These are phyloP conservation scores for Mallotus japonicus DNA, from an alignment of 441 rosid genomes.

Conservation along the genomic window DNA sequence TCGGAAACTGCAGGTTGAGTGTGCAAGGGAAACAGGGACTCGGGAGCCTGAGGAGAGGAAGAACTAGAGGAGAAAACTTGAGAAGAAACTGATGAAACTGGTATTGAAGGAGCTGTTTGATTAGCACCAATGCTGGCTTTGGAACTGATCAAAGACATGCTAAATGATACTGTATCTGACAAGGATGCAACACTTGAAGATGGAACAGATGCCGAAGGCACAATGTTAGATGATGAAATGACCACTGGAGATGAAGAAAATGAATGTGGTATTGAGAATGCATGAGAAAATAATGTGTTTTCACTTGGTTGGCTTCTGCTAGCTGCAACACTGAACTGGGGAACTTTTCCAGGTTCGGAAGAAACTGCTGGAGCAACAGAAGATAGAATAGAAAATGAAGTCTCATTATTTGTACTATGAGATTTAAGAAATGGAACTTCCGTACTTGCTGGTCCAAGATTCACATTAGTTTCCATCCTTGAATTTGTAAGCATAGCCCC, in stretches of 20 bases:
- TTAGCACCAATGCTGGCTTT: slow-evolving; percentile 28
- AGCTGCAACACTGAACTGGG: slow-evolving; percentile 31
- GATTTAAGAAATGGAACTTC: slow-evolving; percentile 33
- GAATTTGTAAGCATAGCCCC: slow-evolving; percentile 32
- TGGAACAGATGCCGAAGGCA: slow-evolving; percentile 29
- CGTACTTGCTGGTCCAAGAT: slow-evolving; percentile 29
- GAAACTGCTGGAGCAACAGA: slow-evolving; percentile 36
- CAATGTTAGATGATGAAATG: slow-evolving; percentile 31
- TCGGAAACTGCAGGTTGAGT: slow-evolving; percentile 33
- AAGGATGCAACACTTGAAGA: slow-evolving; percentile 33
- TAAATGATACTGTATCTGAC: slow-evolving; percentile 35
- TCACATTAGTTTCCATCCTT: slow-evolving; percentile 28
- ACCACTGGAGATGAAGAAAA: slow-evolving; percentile 43
- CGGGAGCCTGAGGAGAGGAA: slow-evolving; percentile 33
- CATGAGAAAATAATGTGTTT: slow-evolving; percentile 33
- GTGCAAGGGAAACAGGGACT: slow-evolving; percentile 25
- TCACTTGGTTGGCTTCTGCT: slow-evolving; percentile 47
- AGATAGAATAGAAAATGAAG: slow-evolving; percentile 32
- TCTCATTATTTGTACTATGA: slow-evolving; percentile 27
- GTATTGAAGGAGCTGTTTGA: slow-evolving; percentile 31
- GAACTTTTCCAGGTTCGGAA: slow-evolving; percentile 33
- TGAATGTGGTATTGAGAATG: slow-evolving; percentile 36
- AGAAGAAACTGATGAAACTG: slow-evolving; percentile 37
- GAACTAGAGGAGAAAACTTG: slow-evolving; percentile 37
- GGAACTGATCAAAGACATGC: slow-evolving; percentile 37